Evolutionary conservation across 192 early-diverging fungal genomes (phyloP).

Genomic region (Coemansia sp.): DNA sequence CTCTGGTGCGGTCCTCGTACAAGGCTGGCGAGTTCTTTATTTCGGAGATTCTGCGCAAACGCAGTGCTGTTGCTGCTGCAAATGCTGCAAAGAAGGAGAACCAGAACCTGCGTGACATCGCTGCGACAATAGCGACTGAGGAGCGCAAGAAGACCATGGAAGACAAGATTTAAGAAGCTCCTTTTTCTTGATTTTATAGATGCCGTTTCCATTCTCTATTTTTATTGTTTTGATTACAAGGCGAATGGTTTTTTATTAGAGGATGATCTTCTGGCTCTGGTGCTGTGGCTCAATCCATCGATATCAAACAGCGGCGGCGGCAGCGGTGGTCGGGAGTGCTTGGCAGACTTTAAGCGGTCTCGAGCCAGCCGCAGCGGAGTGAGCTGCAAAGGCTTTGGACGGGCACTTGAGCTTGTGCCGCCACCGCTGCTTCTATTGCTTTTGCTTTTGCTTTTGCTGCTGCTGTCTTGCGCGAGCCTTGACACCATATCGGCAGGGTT

Average conservation of each 20-base stretch:
- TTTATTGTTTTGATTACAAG: background rate
- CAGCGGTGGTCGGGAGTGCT: background rate
- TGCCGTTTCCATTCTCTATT: background rate
- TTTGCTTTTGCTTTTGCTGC: background rate
- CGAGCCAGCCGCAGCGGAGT: constrained; percentile 17
- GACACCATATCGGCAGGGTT: background rate
- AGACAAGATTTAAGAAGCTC: background rate
- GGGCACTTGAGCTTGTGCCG: background rate
- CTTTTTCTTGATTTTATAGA: background rate
- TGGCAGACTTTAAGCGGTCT: background rate
- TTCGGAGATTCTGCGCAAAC: constrained; percentile 72
- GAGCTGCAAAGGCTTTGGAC: constrained; percentile 3
- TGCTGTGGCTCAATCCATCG: background rate
- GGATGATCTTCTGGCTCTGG: background rate
- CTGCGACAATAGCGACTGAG: constrained; percentile 40
- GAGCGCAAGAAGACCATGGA: constrained; percentile 23
- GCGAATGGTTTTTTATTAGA: background rate
- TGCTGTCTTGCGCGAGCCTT: background rate
- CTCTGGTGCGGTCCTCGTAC: constrained; percentile 91
- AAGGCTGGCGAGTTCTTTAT: constrained; percentile 98
- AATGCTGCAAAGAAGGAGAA: constrained; percentile 2
- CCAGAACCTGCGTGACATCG: constrained; percentile 34
- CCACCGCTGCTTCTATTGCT: too few species aligned
- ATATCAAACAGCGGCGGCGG: constrained; percentile 1
- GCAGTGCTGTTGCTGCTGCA: constrained; percentile 31